phyloP scores from a whole-genome alignment of 2,329 filamentous ascomycete species.

The Sarocladiaceae sp. region DNA sequence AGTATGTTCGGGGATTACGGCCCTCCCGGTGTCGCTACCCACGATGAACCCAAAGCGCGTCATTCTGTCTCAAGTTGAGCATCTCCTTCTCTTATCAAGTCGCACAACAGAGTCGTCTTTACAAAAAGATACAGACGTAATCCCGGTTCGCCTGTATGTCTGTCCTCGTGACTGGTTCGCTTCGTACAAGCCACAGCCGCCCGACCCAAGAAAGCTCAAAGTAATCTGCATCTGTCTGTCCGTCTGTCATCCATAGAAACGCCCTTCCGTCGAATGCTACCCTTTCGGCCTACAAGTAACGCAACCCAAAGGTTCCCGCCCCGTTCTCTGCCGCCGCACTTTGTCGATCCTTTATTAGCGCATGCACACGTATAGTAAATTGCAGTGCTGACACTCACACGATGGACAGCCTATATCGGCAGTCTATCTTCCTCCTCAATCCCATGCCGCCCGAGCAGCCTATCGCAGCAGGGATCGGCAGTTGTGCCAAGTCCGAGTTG shows the following conservation, averaged over 20 bases:
- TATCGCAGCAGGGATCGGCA: conserved; percentile 1
- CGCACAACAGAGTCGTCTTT: too few relatives aligned
- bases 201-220: too few relatives aligned
- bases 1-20: too few relatives aligned
- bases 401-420: background rate
- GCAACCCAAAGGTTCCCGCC: background rate
- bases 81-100: background rate
- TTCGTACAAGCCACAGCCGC: background rate
- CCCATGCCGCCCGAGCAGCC: conserved; percentile 6
- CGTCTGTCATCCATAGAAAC: too few relatives aligned
- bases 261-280: background rate
- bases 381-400: too few relatives aligned
- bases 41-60: background rate
- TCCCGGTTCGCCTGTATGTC: too few relatives aligned
- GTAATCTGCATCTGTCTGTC: too few relatives aligned
- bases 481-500: background rate
- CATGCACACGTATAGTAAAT: background rate
- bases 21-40: background rate
- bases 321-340: background rate
- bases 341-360: background rate
- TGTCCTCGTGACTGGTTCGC: background rate
- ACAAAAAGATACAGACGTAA: too few relatives aligned
- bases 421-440: background rate
- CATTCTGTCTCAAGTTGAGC: background rate
- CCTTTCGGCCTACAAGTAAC: background rate